Base-by-base conservation (phyloP, 768 basidiomycete species). In the Lactarius deliciosus region DNA sequence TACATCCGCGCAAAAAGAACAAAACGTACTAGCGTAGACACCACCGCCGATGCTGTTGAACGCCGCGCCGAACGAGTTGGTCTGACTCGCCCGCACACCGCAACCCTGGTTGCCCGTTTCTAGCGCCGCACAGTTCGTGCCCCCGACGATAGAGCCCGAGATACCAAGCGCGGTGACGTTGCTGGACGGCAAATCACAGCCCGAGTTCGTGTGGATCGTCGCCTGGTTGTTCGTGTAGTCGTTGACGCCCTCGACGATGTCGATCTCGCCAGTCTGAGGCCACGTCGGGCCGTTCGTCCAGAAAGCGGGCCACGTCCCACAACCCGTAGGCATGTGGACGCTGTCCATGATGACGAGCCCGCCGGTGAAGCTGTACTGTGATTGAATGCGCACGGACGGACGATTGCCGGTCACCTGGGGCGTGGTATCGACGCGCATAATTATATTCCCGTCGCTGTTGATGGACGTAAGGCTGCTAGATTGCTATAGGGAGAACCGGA, bases 361-460 rank as follows among this genome's bases (percentile, higher is more conserved):
- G 9, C 85, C 85, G 40, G 83, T 89, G 72, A 85, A 90, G 3
- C 78, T 76, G 60, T 79, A 75, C 34, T 86, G 74, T 0, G 89
- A 86, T 57, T 85, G 86, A 70, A 98, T 89, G 69, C 95, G 87
- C 45, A 96, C 82, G 69, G 90, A 89, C 75, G 86, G 82, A 66
- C 95, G 85, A 62, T 83, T 89, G 47, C 75, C 83, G n/a, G 82
- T 72, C 38, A 95, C 89, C 20, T 77, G 82, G 11, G 85, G 81
- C 5, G 93, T 96, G 7, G 91, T 95, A 74, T 96, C 93, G 30
- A 96, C 88, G 40, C 85, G 80, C 94, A 98, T 96, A 64, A 97
- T 77, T 20, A 90, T 92, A 76, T 93, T 85, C 25, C 92, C 91
- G 11, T 81, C 81, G 28, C 72, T 68, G 73, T 92, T 95, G 72